Evolutionary conservation across 805 yeast genomes (phyloP).

Genomic region (Barnettozyma californica): DNA sequence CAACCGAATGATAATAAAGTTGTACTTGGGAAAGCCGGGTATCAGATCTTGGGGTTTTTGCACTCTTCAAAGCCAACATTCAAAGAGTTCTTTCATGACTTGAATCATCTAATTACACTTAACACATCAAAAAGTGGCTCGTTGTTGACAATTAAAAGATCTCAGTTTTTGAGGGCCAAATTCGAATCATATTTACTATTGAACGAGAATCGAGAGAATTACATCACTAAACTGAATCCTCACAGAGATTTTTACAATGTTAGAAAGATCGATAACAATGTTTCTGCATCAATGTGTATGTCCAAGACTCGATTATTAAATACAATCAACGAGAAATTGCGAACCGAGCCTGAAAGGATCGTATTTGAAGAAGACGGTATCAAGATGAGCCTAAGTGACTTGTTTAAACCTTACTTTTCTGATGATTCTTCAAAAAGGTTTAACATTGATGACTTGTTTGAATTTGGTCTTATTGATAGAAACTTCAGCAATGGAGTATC

Average conservation of each 20-base stretch:
- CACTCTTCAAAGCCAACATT: constrained; percentile 23
- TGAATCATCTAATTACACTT: constrained; percentile 21
- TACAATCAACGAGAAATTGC: constrained; percentile 33
- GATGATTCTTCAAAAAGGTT: constrained; percentile 25
- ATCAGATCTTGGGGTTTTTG: background rate
- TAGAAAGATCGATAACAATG: constrained; percentile 64
- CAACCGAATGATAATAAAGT: background rate
- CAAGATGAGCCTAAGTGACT: constrained; percentile 19
- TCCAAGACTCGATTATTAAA: constrained; percentile 76
- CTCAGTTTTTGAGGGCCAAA: constrained; percentile 28
- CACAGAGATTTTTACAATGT: constrained; percentile 40
- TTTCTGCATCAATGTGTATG: constrained; percentile 97
- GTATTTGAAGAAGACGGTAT: constrained; percentile 27
- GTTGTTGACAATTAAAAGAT: constrained; percentile 23
- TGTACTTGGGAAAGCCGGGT: background rate
- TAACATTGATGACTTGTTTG: constrained; percentile 27
- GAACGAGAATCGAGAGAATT: constrained; percentile 30
- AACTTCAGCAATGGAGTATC: constrained; percentile 21
- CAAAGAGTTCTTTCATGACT: constrained; percentile 28
- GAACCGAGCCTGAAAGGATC: constrained; percentile 30
- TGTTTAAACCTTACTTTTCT: constrained; percentile 25
- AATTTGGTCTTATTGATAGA: constrained; percentile 24
- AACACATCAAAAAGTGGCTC: constrained; percentile 12
- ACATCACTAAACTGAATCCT: constrained; percentile 34
- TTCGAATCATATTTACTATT: constrained; percentile 32